Percentiles rank a stretch among this genome's conserved stretches.
Conservation (phyloP, 805 yeast genomes). For the Ogataea ganodermae region DNA sequence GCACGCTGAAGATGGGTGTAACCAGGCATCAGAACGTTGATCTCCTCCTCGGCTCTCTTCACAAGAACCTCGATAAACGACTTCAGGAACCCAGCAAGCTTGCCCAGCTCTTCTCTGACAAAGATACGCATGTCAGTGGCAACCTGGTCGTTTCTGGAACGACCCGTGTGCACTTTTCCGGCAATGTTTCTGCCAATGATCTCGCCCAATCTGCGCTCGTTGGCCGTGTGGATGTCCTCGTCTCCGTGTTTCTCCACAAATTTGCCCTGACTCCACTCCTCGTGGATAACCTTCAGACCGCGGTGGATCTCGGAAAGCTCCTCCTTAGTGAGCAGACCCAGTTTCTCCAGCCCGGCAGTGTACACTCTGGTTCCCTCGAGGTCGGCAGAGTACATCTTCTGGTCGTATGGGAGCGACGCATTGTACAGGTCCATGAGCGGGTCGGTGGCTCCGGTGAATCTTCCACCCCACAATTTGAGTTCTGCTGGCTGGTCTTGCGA, state of each 20-base stretch:
- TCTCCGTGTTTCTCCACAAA: slow-evolving; percentile 85
- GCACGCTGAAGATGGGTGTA: slow-evolving; percentile 98
- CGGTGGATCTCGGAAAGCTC: slow-evolving; percentile 82
- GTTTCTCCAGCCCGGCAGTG: slow-evolving; percentile 80
- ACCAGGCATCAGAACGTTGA: slow-evolving; percentile 96
- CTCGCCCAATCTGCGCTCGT: slow-evolving; percentile 96
- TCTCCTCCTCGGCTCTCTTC: slow-evolving; percentile 79
- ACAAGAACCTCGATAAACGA: slow-evolving; percentile 67
- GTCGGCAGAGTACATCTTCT: slow-evolving; percentile 93
- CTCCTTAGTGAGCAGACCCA: slow-evolving; percentile 68
- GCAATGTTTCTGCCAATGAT: slow-evolving; percentile 90
- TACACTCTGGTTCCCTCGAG: slow-evolving; percentile 92
- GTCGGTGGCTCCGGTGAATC: slow-evolving; percentile 96
- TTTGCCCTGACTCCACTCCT: slow-evolving; percentile 75
- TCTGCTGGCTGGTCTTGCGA: slow-evolving; percentile 51
- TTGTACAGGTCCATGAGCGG: slow-evolving; percentile 97
- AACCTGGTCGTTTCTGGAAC: slow-evolving; percentile 97
- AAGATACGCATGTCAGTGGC: slow-evolving; percentile 98
- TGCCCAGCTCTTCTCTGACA: slow-evolving; percentile 77
- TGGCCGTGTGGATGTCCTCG: slow-evolving; percentile 98
- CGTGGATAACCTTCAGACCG: slow-evolving; percentile 70
- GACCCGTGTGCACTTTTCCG: slow-evolving; percentile 99
- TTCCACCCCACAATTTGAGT: slow-evolving; percentile 93
- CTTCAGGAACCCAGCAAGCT: slow-evolving; percentile 56
- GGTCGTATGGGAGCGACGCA: slow-evolving; percentile 94